These are phyloP conservation scores for Selenicereus undatus DNA, from an alignment of 148 eudicot species.

Conservation along the genomic window DNA sequence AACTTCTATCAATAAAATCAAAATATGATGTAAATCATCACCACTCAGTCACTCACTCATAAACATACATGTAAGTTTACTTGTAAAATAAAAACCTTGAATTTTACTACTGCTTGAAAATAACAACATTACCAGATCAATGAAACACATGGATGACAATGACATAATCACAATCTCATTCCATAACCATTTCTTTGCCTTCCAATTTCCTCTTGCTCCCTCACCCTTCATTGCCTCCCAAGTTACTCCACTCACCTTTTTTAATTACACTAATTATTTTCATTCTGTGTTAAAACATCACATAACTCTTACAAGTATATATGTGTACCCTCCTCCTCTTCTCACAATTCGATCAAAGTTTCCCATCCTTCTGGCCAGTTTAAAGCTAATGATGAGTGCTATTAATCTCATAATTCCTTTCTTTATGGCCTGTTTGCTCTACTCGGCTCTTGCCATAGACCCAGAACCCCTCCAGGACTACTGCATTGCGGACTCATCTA, in stretches of 20 bases:
- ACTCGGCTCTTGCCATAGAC: slow-evolving; percentile 31
- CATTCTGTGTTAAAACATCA: no score
- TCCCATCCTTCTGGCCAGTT: not conserved
- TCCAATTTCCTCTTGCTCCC: slow-evolving; percentile 17
- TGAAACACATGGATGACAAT: not conserved
- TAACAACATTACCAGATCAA: not conserved
- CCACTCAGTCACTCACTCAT: no score
- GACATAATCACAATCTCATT: not conserved
- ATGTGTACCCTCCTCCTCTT: slow-evolving; percentile 16
- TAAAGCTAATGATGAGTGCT: not conserved
- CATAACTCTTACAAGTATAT: slow-evolving; percentile 1
- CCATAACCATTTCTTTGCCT: slow-evolving; percentile 17
- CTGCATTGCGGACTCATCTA: slow-evolving; percentile 54
- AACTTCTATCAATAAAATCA: no score
- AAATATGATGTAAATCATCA: no score
- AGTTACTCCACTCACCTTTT: slow-evolving; percentile 35
- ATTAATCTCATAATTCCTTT: slow-evolving; percentile 23
- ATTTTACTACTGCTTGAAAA: not conserved
- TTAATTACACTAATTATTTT: not conserved
- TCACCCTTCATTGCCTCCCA: slow-evolving; percentile 30
- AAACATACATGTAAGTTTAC: no score
- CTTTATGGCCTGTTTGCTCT: slow-evolving; percentile 20
- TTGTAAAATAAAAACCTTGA: no score
- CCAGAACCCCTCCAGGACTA: slow-evolving; percentile 84
- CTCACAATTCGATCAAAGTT: not conserved